Percentiles rank a stretch among this genome's conserved stretches.
Conservation (phyloP, 2,329 filamentous ascomycete genomes). For the Penicillium griseofulvum region DNA sequence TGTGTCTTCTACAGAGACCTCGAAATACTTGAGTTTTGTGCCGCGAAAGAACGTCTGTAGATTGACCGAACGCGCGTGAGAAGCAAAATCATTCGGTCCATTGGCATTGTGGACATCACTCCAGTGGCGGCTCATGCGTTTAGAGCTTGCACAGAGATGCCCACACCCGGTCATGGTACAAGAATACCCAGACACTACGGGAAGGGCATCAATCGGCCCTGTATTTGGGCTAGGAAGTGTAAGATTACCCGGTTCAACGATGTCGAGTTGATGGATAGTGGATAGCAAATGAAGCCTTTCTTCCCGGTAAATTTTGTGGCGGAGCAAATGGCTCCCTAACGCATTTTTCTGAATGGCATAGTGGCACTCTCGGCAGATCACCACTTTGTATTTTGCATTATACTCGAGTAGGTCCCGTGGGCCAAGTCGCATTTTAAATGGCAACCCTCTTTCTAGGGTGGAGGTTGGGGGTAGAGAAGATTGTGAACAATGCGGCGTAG, state of each 20-base stretch:
- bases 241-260: background rate
- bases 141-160: background rate
- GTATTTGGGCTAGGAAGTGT: background rate
- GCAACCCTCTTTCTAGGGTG: background rate
- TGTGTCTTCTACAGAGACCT: background rate
- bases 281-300: background rate
- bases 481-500: background rate
- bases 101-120: background rate
- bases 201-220: background rate
- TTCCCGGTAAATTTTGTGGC: background rate
- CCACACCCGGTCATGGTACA: background rate
- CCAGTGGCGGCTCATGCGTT: background rate
- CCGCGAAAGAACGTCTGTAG: background rate
- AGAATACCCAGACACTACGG: background rate
- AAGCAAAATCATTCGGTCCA: background rate
- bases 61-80: background rate
- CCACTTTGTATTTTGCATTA: background rate
- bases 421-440: background rate
- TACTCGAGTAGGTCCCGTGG: background rate
- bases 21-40: background rate
- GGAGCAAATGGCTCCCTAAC: background rate
- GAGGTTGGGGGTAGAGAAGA: background rate
- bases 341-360: background rate
- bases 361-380: background rate
- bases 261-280: background rate